Conservation (phyloP, 2,329 filamentous ascomycete species). For the Fusarium sororula region DNA sequence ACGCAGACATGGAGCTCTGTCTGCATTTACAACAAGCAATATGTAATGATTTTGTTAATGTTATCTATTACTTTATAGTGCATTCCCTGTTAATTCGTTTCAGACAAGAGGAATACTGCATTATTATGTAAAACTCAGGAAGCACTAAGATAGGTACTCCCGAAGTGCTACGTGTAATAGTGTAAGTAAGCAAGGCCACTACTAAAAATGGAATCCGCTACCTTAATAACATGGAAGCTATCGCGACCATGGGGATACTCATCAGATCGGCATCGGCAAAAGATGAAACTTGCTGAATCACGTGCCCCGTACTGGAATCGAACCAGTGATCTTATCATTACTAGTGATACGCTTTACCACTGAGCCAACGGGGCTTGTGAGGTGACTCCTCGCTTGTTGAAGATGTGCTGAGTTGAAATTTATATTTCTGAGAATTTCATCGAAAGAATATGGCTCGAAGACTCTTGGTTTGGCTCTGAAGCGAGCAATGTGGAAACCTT, state of each 20-base stretch:
- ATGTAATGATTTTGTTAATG: not conserved
- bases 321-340: conserved; percentile 40
- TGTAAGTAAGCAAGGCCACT: not conserved
- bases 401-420: fast-evolving
- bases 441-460: too few relatives aligned
- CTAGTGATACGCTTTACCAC: conserved; percentile 42
- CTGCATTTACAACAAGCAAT: fast-evolving
- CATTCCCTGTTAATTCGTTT: not conserved
- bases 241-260: not conserved
- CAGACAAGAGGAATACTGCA: fast-evolving
- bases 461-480: not conserved
- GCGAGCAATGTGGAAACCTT: not conserved
- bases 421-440: not conserved
- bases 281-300: not conserved
- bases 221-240: not conserved
- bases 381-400: conserved; percentile 14
- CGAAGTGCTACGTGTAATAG: not conserved
- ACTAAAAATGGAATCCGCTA: not conserved
- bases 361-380: conserved; percentile 39
- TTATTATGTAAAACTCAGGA: not conserved
- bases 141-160: not conserved
- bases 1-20: not conserved
- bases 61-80: not conserved
- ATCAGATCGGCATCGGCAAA: not conserved
- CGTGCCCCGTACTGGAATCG: conserved; percentile 37